Base-by-base conservation (phyloP, 2,329 filamentous ascomycete genomes). In the Uncinocarpus reesii region DNA sequence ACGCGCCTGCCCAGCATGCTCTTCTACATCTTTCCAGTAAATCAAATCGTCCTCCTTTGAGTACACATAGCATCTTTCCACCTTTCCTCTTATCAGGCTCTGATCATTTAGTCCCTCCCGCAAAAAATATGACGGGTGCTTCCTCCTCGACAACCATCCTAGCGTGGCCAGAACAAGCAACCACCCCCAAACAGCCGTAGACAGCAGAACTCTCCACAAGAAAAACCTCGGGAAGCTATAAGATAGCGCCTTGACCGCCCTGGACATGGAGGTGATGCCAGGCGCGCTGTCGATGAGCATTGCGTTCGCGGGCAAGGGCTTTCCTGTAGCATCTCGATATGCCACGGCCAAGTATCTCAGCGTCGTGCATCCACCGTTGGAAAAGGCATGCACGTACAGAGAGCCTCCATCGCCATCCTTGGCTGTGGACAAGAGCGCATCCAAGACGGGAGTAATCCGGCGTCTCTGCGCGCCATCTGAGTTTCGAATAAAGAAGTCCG, bases 251-350 rank as follows among this genome's bases (percentile, higher is more conserved):
- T 55, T 61, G 32, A 64, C 49, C 5, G 54, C 53, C 5, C 53
- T 53, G 0, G 49, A 24, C 4, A 65, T 48, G 2, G 52, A 62
- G 7, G 60, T 54, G 28, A 57, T 55, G 20, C 72, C 73, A 1
- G 72, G 72, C 0, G 66, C 63, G 52, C 67, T 71, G 54, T 76
- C 73, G 24, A 75, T 51, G 1, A 75, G 53, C 51, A 70, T 63
- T 1, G 64, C 65, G 2, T 62, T 65, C 4, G 70, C 51, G 2
- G 67, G 68, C 3, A 74, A 48, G 4, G 63, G 51, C 1, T 52
- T 49, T 0, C 63, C 62, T 1, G 61, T 68, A 1, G 55, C 53
- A 13, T 54, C 36, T 5, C 55, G 62, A 55, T 71, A 75, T 7
- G 59, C 53, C 13, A 57, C 52, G 1, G 72, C 64, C 5, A 75